Conservation (phyloP, 805 yeast species). For the Brettanomyces bruxellensis region DNA sequence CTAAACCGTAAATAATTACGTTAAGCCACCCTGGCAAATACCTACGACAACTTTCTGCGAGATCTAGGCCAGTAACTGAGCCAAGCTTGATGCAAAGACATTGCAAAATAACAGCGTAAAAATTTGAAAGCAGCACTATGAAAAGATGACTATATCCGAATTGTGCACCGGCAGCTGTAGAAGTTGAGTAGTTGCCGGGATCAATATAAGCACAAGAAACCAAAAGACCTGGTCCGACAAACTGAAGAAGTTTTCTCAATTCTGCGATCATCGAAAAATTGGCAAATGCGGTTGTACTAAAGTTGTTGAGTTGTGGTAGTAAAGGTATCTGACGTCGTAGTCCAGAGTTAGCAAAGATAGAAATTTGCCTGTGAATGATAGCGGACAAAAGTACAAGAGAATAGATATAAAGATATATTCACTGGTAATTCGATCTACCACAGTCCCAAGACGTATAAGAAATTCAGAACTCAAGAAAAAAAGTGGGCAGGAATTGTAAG, state of each 20-base stretch:
- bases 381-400: no score
- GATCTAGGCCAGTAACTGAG: conserved; percentile 80
- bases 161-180: conserved; percentile 81
- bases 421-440: no score
- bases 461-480: no score
- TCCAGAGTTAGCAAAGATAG: no score
- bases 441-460: no score
- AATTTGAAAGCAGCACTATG: conserved; percentile 64
- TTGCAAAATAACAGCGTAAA: conserved; percentile 78
- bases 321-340: no score
- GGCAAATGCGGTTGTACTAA: neutral
- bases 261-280: conserved; percentile 5
- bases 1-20: conserved; percentile 51
- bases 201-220: conserved; percentile 89
- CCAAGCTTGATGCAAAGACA: conserved; percentile 79
- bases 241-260: conserved; percentile 44
- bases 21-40: conserved; percentile 65
- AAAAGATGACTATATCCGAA: conserved; percentile 67
- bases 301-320: no score
- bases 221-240: conserved; percentile 83
- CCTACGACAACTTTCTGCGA: conserved; percentile 74
- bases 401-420: no score
- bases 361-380: no score
- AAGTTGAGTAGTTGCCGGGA: conserved; percentile 89
- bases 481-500: no score